Conservation (phyloP, 768 basidiomycete genomes). For the Rhizopogon vinicolor region DNA sequence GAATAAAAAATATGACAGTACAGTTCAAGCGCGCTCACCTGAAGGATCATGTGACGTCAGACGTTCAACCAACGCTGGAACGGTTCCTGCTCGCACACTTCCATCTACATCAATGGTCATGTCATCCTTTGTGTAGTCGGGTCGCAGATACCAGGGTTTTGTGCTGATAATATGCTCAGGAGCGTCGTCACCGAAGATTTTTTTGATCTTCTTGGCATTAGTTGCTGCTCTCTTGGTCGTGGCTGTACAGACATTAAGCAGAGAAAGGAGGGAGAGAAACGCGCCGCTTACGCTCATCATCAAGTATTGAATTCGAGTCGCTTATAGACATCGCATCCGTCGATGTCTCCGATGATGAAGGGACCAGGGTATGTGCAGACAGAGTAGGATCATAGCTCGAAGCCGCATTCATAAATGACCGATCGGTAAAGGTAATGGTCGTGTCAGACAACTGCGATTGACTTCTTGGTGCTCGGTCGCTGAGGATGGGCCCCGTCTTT, state of each 20-base stretch:
- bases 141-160: slow-evolving; percentile 81
- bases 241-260: slow-evolving; percentile 13
- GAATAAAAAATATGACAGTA: background rate
- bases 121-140: slow-evolving; percentile 74
- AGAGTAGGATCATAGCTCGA: slow-evolving; percentile 19
- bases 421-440: slow-evolving; percentile 28
- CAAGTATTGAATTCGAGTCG: slow-evolving; percentile 18
- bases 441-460: slow-evolving; percentile 31
- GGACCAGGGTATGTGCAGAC: slow-evolving; percentile 20
- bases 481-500: slow-evolving; percentile 12
- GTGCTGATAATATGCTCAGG: slow-evolving; percentile 42
- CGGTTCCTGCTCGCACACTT: slow-evolving; percentile 80
- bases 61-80: slow-evolving; percentile 81
- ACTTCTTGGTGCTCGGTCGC: slow-evolving; percentile 23
- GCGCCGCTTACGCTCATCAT: slow-evolving; percentile 19
- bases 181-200: slow-evolving; percentile 60
- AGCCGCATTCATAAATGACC: slow-evolving; percentile 11
- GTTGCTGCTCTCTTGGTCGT: slow-evolving; percentile 19
- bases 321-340: slow-evolving; percentile 13
- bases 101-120: slow-evolving; percentile 85
- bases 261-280: background rate
- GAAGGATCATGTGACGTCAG: slow-evolving; percentile 88
- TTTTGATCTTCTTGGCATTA: slow-evolving; percentile 53
- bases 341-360: slow-evolving; percentile 12
- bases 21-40: slow-evolving; percentile 43